These are phyloP conservation scores for Tulasnella sp. DNA, from an alignment of 768 basidiomycete species.

Conservation along the genomic window DNA sequence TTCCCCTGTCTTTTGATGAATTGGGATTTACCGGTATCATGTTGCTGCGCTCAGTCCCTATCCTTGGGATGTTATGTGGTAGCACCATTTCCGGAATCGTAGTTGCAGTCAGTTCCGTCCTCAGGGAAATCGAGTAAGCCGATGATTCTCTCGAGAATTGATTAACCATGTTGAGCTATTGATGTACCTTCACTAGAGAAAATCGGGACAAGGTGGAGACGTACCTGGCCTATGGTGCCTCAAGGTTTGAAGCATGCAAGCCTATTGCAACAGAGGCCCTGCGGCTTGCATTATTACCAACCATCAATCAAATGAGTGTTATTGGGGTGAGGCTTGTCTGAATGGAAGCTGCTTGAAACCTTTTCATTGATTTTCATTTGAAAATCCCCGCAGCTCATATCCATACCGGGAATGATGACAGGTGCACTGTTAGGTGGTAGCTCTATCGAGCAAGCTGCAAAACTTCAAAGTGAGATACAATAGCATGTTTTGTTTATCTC, in stretches of 20 bases:
- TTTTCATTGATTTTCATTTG: slow-evolving; percentile 45
- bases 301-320: slow-evolving; percentile 70
- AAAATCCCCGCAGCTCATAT: slow-evolving; percentile 26
- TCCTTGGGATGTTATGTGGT: slow-evolving; percentile 79
- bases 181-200: slow-evolving; percentile 36
- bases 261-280: slow-evolving; percentile 69
- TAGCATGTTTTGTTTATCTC: background rate
- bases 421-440: slow-evolving; percentile 81
- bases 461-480: slow-evolving; percentile 45
- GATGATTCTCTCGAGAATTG: background rate
- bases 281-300: slow-evolving; percentile 65
- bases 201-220: slow-evolving; percentile 77
- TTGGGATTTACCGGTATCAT: background rate
- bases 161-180: background rate
- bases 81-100: slow-evolving; percentile 65
- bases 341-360: background rate
- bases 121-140: slow-evolving; percentile 61
- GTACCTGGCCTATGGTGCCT: slow-evolving; percentile 75
- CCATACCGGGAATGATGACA: slow-evolving; percentile 63
- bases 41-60: slow-evolving; percentile 41
- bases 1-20: background rate
- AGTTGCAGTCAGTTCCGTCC: slow-evolving; percentile 52
- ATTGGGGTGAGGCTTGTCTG: slow-evolving; percentile 25
- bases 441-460: slow-evolving; percentile 71
- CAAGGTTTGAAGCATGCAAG: slow-evolving; percentile 67